A percentile compares a stretch with the other conserved stretches of the same genome.
These are phyloP conservation scores for Termitomyces sp. DNA, from an alignment of 768 basidiomycete genomes.

Conservation along the genomic window DNA sequence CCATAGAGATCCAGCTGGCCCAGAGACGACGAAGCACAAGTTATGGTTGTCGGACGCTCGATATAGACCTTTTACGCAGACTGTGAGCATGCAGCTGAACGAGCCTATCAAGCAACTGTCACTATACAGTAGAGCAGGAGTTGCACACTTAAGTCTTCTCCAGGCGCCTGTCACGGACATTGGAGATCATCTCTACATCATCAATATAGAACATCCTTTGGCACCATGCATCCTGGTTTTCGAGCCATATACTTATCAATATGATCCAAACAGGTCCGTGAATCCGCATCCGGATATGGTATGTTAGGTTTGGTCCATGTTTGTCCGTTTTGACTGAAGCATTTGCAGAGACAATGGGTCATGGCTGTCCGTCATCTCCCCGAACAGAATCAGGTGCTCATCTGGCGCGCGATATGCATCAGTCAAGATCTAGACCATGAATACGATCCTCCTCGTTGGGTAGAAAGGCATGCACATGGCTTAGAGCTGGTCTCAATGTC, in stretches of 20 bases:
- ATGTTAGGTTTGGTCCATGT: neutral
- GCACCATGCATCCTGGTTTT: neutral
- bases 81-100: neutral
- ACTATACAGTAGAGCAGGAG: neutral
- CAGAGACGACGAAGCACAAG: neutral
- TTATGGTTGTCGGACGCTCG: neutral
- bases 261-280: neutral
- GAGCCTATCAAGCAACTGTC: neutral
- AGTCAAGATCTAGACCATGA: neutral
- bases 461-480: neutral
- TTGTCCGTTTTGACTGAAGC: neutral
- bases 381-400: conserved; percentile 42
- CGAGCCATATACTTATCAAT: neutral
- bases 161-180: neutral
- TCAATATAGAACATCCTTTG: neutral
- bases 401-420: conserved; percentile 35
- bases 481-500: neutral
- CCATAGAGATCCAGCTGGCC: neutral
- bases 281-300: neutral
- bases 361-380: conserved; percentile 48
- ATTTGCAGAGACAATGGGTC: conserved; percentile 38
- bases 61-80: neutral
- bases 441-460: neutral
- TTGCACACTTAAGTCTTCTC: neutral
- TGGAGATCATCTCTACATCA: neutral